Base-by-base conservation (phyloP, 2,329 filamentous ascomycete genomes). In the Monosporascus ibericus region DNA sequence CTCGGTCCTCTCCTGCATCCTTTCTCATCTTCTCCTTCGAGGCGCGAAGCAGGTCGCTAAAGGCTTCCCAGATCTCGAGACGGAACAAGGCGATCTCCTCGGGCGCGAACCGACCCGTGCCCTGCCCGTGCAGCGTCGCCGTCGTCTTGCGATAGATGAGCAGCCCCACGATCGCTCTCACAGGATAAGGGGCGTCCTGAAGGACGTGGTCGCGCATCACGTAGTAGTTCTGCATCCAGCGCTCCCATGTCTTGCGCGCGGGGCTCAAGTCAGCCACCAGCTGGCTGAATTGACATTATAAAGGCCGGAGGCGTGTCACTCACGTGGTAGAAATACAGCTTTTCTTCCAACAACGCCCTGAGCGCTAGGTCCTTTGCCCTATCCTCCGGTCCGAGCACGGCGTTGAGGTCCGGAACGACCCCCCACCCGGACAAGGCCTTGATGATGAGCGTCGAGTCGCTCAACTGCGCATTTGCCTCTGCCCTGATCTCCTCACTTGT, bases 191-290 rank as follows among this genome's bases (percentile, higher is more conserved):
- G 1, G 85, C 55, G 0, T 72, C 50, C 9, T 62, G 66, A 6
- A 86, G 68, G 0, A 75, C 67, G 38, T 77, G 67, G 48, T 75
- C 73, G 17, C 82, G 77, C 80, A 84, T 84, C 15, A 68, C 65
- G 54, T 80, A 75, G 68, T 80, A 85, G 62, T 86, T 84, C 52
- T 80, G 69, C 3, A 74, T 63, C 82, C 82, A 86, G 55, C 75
- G 71, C 66, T 86, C 82, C 40, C 72, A 70, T 1, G 56, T 64
- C 72, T 77, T 50, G 37, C 11, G 9, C 5, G 2, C 8, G 38
- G 18, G 38, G 6, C 17, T 20, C 1, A 2, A n/a, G 42, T 30
- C 30, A 46, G 42, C 42, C 22, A 3, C 15, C n/a, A 14, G 5
- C 4, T 34, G 9, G 30, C 30, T 34, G n/a, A n/a, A n/a, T n/a